A percentile compares a stretch with the other conserved stretches of the same genome.
Evolutionary conservation across 495 filamentous ascomycete species (phyloP).

Genomic region (Cercophora newfieldiana): DNA sequence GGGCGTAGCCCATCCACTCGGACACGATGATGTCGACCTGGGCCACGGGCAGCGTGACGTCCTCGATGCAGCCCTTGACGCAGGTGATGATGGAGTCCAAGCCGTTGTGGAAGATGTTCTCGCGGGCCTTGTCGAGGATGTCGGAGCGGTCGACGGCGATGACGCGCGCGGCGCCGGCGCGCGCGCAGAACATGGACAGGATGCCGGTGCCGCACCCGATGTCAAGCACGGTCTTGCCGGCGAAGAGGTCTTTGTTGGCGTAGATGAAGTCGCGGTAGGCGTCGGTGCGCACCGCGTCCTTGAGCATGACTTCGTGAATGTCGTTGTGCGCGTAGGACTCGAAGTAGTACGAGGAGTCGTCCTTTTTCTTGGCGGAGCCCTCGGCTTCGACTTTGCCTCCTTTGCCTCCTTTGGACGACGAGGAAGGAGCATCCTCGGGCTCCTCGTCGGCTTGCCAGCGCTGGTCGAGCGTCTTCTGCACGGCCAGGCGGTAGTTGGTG

Average conservation of each 20-base stretch:
- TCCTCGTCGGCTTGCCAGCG: slow-evolving; percentile 57
- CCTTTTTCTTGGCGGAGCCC: slow-evolving; percentile 34
- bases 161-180: slow-evolving; percentile 89
- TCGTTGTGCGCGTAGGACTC: slow-evolving; percentile 77
- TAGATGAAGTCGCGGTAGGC: slow-evolving; percentile 98
- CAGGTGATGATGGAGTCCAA: slow-evolving; percentile 84
- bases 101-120: slow-evolving; percentile 86
- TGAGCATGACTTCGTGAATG: slow-evolving; percentile 92
- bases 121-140: slow-evolving; percentile 91
- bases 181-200: slow-evolving; percentile 86
- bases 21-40: slow-evolving; percentile 98
- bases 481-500: slow-evolving; percentile 66
- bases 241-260: slow-evolving; percentile 93
- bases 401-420: slow-evolving; percentile 14
- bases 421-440: slow-evolving; percentile 18
- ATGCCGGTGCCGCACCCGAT: slow-evolving; percentile 94
- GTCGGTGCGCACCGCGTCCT: slow-evolving; percentile 92
- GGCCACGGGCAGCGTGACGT: slow-evolving; percentile 80
- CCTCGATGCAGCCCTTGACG: slow-evolving; percentile 94
- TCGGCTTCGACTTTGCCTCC: slow-evolving; percentile 3
- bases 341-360: slow-evolving; percentile 73
- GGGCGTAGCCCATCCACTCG: slow-evolving; percentile 99
- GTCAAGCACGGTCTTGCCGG: slow-evolving; percentile 95
- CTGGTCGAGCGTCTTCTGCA: slow-evolving; percentile 68
- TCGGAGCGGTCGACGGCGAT: slow-evolving; percentile 96